Conservation (phyloP, 768 basidiomycete species). For the Cystobasidium tubakii region DNA sequence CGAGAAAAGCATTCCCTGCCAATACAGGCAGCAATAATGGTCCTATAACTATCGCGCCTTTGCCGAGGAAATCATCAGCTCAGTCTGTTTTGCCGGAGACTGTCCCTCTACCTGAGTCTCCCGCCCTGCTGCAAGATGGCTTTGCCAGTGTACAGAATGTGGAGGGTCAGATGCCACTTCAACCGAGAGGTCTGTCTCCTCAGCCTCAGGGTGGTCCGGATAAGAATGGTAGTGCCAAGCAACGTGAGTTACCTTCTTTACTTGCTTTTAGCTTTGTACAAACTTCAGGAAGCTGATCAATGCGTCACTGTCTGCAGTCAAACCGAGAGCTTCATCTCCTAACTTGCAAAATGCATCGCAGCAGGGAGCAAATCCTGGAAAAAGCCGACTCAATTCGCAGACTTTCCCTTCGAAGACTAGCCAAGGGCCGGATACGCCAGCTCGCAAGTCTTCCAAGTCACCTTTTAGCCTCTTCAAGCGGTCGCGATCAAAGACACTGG, state of each 20-base stretch:
- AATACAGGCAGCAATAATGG: not conserved
- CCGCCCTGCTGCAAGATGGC: not conserved
- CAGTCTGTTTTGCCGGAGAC: not conserved
- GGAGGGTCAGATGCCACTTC: not conserved
- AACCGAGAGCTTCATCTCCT: constrained; percentile 29
- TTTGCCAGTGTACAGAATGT: not conserved
- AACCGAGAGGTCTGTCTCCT: not conserved
- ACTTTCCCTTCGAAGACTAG: not conserved
- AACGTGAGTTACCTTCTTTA: not conserved
- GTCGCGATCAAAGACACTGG: constrained; percentile 22
- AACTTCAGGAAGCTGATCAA: not conserved
- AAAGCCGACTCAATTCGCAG: not conserved
- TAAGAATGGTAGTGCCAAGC: not conserved
- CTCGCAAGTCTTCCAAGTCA: constrained; percentile 17
- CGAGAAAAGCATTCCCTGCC: not conserved
- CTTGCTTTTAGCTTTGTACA: not conserved
- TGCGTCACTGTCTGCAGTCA: not conserved
- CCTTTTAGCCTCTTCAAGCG: constrained; percentile 34
- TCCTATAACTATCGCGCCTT: not conserved
- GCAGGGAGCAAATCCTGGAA: not conserved
- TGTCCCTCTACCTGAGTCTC: constrained; percentile 8
- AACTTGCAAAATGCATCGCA: not conserved
- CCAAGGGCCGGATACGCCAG: not conserved
- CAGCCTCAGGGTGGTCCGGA: not conserved
- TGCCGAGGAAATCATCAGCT: not conserved